A percentile compares a stretch with the other conserved stretches of the same genome.
These are phyloP conservation scores for Candida piceae DNA, from an alignment of 805 yeast genomes.

Conservation along the genomic window DNA sequence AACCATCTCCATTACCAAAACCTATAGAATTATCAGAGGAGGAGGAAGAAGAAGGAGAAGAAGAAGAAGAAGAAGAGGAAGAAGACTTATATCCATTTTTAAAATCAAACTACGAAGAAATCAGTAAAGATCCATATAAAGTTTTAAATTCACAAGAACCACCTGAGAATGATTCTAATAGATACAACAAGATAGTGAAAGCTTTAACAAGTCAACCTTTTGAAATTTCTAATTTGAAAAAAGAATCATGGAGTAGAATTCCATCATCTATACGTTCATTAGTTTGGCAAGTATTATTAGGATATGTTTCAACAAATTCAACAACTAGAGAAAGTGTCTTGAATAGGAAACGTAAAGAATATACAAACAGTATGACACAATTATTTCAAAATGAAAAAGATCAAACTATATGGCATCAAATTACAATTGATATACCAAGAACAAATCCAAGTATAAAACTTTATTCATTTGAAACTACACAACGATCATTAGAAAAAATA, in stretches of 20 bases:
- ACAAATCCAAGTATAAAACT: slow-evolving; percentile 82
- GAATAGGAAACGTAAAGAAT: slow-evolving; percentile 79
- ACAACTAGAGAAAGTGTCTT: slow-evolving; percentile 67
- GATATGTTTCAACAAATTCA: slow-evolving; percentile 84
- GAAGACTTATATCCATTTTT: slow-evolving; percentile 21
- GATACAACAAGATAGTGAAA: slow-evolving; percentile 62
- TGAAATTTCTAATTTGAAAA: slow-evolving; percentile 64
- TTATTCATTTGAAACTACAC: slow-evolving; percentile 66
- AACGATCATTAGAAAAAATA: slow-evolving; percentile 72
- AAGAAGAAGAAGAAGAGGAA: slow-evolving; percentile 8
- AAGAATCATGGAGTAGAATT: slow-evolving; percentile 91
- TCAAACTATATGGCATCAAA: slow-evolving; percentile 89
- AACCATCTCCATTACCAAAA: not conserved
- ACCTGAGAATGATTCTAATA: slow-evolving; percentile 41
- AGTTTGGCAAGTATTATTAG: slow-evolving; percentile 85
- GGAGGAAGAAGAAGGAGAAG: no score
- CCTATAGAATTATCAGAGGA: not conserved
- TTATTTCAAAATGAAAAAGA: slow-evolving; percentile 58
- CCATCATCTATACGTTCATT: slow-evolving; percentile 76
- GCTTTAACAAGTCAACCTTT: slow-evolving; percentile 52
- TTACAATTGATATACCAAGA: slow-evolving; percentile 89
- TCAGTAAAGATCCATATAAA: slow-evolving; percentile 40
- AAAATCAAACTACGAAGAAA: slow-evolving; percentile 29
- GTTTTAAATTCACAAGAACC: slow-evolving; percentile 26
- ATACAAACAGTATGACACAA: slow-evolving; percentile 66